These are phyloP conservation scores for Bromus sterilis DNA, from an alignment of 176 grass and related monocot species.

Conservation along the genomic window DNA sequence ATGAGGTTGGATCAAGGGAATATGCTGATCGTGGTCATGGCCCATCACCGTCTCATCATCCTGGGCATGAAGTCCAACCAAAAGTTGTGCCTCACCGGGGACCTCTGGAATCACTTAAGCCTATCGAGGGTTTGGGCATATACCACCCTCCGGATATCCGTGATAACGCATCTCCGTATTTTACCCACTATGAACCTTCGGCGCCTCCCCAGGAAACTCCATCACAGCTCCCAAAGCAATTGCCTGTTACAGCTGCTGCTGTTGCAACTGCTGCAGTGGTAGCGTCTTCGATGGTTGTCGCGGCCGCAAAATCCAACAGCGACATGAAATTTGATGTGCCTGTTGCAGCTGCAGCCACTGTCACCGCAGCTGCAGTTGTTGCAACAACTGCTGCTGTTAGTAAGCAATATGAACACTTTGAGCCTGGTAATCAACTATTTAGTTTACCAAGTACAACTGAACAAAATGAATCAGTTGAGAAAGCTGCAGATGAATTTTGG, in stretches of 20 bases:
- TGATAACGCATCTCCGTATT: slow-evolving; percentile 26
- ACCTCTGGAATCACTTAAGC: slow-evolving; percentile 45
- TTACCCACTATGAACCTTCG: slow-evolving; percentile 40
- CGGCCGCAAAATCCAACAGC: slow-evolving; percentile 69
- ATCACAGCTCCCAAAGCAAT: slow-evolving; percentile 39
- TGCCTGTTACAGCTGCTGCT: slow-evolving; percentile 90
- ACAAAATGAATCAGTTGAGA: slow-evolving; percentile 40
- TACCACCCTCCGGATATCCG: slow-evolving; percentile 13
- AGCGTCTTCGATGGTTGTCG: slow-evolving; percentile 93
- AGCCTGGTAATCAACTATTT: slow-evolving; percentile 37
- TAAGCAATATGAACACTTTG: slow-evolving; percentile 48
- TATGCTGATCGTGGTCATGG: slow-evolving; percentile 47
- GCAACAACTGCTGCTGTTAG: slow-evolving; percentile 87
- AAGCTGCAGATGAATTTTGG: slow-evolving; percentile 36
- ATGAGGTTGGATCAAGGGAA: slow-evolving; percentile 42
- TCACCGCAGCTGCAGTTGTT: slow-evolving; percentile 85
- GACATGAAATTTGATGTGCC: slow-evolving; percentile 80
- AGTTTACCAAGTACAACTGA: slow-evolving; percentile 40
- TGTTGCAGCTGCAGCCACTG: slow-evolving; percentile 84
- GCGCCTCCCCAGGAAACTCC: slow-evolving; percentile 42
- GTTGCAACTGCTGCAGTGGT: slow-evolving; percentile 98
- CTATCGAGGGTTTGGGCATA: slow-evolving; percentile 45
- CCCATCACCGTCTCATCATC: slow-evolving; percentile 42
- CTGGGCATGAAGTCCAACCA: slow-evolving; percentile 36
- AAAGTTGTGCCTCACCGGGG: slow-evolving; percentile 23